Base-by-base conservation (phyloP, 768 basidiomycete genomes). In the Mycena filopes region DNA sequence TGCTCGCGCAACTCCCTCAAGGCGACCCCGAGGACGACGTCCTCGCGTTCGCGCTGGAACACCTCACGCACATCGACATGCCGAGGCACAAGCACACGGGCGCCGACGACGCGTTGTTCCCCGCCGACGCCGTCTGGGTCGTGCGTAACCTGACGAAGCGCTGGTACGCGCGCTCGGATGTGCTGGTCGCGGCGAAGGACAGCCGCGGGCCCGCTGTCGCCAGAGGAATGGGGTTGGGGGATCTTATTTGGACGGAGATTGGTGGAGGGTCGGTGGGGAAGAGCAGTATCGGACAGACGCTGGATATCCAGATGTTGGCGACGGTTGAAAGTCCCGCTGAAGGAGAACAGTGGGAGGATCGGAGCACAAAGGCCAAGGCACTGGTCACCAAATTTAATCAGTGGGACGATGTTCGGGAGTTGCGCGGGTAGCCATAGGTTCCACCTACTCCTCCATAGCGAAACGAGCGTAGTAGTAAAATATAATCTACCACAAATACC, bases 131-230 rank as follows among this genome's bases (percentile, higher is more conserved):
- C 23, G 51, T 54, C 13, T 61, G 60, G 60, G 43, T 61, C 43
- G 50, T 54, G 31, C 60, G 60, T 25, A 61, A 61, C 43, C 51
- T 53, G 4, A 54, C 60, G 28, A 46, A 54, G 31, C 2, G 20
- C 13, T 62, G 60, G 51, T 62, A 45, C 47, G 60, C 51, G 51
- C 60, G 60, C 45, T 20, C 41, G 21, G 60, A 62, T n/a, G 33
- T 28, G 29, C 42, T 54, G n/a, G 50, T 62, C 23, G 15, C 21
- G 31, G 42, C 29, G 3, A 40, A 46, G 45, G 13, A 54, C 36
- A 40, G 28, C 21, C 40, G 51, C 15, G 60, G 51, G 1, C 60
- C 60, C 13, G 42, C n/a, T n/a, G 31, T 36, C 29, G 12, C 43
- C 18, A 16, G 16, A 4, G 47, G 57, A 31, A 9, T 23, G 4